phyloP scores from a whole-genome alignment of 1,139 yeast genomes.

The Geotrichum macrosporum region DNA sequence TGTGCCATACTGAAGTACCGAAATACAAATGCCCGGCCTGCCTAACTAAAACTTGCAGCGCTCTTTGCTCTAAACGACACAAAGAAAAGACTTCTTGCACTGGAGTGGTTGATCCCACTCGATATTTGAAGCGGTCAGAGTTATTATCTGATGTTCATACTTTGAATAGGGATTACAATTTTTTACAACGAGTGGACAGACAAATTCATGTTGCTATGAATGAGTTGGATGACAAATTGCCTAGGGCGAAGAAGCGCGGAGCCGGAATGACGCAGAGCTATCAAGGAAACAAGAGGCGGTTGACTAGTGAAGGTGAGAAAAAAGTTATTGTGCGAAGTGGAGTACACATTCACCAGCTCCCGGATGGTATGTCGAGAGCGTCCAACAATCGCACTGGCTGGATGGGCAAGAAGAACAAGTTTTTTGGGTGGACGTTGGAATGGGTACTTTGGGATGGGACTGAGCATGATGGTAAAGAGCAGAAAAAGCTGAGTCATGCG shows the following conservation, averaged over 20 bases:
- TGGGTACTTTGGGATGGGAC: constrained; percentile 44
- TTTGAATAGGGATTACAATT: constrained; percentile 81
- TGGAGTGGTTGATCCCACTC: constrained; percentile 62
- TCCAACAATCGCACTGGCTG: constrained; percentile 64
- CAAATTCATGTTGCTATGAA: constrained; percentile 39
- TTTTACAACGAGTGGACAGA: constrained; percentile 60
- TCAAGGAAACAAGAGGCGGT: constrained; percentile 5
- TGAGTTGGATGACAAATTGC: constrained; percentile 18
- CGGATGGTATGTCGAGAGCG: constrained; percentile 74
- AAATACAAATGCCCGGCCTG: constrained; percentile 91
- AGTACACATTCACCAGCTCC: constrained; percentile 51
- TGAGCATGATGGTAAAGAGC: neutral
- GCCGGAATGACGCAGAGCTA: constrained; percentile 10
- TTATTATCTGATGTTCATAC: constrained; percentile 40
- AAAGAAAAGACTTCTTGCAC: constrained; percentile 59
- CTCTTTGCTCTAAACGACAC: constrained; percentile 67
- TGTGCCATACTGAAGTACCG: constrained; percentile 28
- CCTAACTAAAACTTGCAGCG: constrained; percentile 58
- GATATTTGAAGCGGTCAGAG: constrained; percentile 49
- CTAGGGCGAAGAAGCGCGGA: constrained; percentile 13
- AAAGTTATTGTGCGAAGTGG: constrained; percentile 40
- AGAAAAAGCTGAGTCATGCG: constrained; percentile 3
- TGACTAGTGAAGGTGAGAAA: constrained; percentile 6
- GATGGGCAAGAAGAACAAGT: constrained; percentile 59
- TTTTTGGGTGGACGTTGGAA: constrained; percentile 72